These are phyloP conservation scores for Quercus gilva DNA, from an alignment of 306 rosid species.

Conservation along the genomic window DNA sequence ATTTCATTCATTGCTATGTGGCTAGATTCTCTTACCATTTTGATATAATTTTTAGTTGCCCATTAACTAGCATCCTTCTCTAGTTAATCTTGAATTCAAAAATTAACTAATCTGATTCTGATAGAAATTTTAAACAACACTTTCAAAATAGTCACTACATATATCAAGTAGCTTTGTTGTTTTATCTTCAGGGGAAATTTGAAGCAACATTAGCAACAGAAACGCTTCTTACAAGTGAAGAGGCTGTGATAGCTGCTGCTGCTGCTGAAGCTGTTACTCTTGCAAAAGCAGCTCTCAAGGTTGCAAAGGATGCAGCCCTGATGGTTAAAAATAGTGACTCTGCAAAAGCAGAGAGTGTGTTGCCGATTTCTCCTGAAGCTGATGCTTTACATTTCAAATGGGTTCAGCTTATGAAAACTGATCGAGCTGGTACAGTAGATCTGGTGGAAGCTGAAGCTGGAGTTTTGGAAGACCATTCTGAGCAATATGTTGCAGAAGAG, in stretches of 20 bases:
- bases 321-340: slow-evolving; percentile 42
- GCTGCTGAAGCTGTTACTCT: slow-evolving; percentile 91
- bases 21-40: background rate
- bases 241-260: slow-evolving; percentile 83
- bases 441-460: slow-evolving; percentile 33
- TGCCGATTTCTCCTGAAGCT: slow-evolving; percentile 30
- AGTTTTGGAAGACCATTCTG: slow-evolving; percentile 32
- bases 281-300: slow-evolving; percentile 82
- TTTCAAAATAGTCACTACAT: background rate
- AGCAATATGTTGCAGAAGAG: slow-evolving; percentile 30
- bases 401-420: slow-evolving; percentile 53
- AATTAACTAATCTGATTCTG: background rate
- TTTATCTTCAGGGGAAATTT: slow-evolving; percentile 46
- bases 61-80: background rate
- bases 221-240: slow-evolving; percentile 74
- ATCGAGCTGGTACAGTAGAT: slow-evolving; percentile 34
- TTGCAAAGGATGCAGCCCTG: slow-evolving; percentile 76
- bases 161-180: slow-evolving; percentile 17
- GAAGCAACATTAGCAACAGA: slow-evolving; percentile 65
- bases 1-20: slow-evolving; percentile 3
- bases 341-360: slow-evolving; percentile 24
- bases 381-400: slow-evolving; percentile 53
- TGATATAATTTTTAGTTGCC: background rate
- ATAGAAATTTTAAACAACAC: background rate
- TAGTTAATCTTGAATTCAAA: background rate